Base-by-base conservation (phyloP, 1,139 yeast genomes). In the Pichia sp. region DNA sequence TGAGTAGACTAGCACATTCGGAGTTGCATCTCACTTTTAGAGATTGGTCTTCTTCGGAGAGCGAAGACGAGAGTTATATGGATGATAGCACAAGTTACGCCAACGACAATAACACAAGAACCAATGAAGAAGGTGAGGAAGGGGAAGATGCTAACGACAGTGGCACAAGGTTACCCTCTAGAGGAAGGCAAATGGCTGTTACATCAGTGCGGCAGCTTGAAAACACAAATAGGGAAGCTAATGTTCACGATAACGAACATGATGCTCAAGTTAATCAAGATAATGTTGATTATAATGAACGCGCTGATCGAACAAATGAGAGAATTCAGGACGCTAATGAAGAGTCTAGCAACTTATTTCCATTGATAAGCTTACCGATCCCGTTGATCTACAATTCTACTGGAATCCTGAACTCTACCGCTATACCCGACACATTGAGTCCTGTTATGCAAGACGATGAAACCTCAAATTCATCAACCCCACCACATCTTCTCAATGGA, bases 31-130 rank as follows among this genome's bases (percentile, higher is more conserved):
- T 46, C 25, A 50, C 49, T 1, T 46, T 50, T n/a, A 21, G 52
- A 28, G 45, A 50, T 21, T 50, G 49, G 49, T 50, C 52, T 3
- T 42, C 52, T 16, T 46, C 49, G 12, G 47, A 25, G 12, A 46
- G 48, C 34, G 44, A 37, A 6, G 42, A 42, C 3, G 50, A 48
- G 13, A 8, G 22, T 40, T 16, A 28, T 23, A 44, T 34, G 37
- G 31, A 22, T 10, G 22, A 43, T 43, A 37, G 21, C 18, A 13
- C 26, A 25, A 12, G 18, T 7, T 7, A 36, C 19, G 18, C 12
- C 22, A 41, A 34, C 9, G 8, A 22, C 19, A 16, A 39, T 19
- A 12, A n/a, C n/a, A n/a, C n/a, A n/a, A n/a, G n/a, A n/a, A n/a
- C n/a, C 5, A 22, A 8, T 21, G 7, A n/a, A n/a, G 26, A 22